These are phyloP conservation scores for Cryptococcus hybrid DNA, from an alignment of 1,284 basidiomycete species.

Conservation along the genomic window DNA sequence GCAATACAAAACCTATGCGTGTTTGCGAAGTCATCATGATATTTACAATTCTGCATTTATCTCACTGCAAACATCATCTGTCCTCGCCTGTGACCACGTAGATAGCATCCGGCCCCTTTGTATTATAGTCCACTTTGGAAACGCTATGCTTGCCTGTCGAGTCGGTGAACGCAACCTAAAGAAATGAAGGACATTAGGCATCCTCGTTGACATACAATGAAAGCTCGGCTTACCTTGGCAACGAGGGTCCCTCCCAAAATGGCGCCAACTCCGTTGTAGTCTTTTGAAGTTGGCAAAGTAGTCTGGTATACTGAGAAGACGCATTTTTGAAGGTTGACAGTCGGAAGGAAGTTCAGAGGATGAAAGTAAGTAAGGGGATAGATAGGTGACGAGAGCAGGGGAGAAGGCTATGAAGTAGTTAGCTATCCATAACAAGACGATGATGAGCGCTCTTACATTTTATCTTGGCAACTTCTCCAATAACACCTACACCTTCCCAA, in stretches of 20 bases:
- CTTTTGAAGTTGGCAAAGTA: constrained; percentile 91
- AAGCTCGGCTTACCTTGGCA: constrained; percentile 63
- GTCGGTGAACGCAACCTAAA: constrained; percentile 40
- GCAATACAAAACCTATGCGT: background rate
- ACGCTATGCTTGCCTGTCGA: constrained; percentile 41
- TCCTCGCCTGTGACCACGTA: constrained; percentile 32
- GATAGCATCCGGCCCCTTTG: constrained; percentile 44
- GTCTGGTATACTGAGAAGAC: constrained; percentile 75
- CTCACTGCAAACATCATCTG: constrained; percentile 3
- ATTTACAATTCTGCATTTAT: background rate
- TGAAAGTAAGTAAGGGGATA: constrained; percentile 66
- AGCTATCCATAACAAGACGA: background rate
- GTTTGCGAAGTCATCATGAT: background rate
- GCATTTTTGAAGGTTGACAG: constrained; percentile 63
- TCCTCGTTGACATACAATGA: background rate
- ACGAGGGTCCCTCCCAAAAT: constrained; percentile 84
- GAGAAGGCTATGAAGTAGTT: constrained; percentile 39
- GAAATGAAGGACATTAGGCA: background rate
- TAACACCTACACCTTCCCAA: constrained; percentile 78
- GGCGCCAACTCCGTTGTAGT: constrained; percentile 76
- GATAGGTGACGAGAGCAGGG: constrained; percentile 69
- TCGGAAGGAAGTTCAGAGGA: constrained; percentile 57
- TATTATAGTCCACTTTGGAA: constrained; percentile 50
- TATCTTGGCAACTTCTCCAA: constrained; percentile 73
- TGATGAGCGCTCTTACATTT: constrained; percentile 60